These are phyloP conservation scores for Yamagishiella unicocca DNA, from an alignment of 139 green algal genomes.

Conservation along the genomic window DNA sequence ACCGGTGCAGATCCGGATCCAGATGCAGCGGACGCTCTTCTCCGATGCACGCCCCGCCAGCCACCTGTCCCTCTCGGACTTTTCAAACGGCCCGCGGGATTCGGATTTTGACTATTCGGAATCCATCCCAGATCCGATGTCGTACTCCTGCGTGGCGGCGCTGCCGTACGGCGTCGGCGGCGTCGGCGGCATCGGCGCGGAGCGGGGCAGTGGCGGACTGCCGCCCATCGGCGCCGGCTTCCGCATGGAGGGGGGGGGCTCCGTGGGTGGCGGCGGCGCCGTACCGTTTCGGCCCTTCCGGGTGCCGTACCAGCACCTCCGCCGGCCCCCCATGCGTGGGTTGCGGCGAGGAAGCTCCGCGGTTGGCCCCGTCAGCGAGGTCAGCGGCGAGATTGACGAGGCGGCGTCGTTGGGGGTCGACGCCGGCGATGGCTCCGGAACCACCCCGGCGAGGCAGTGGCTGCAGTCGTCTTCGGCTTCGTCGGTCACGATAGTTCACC, in stretches of 20 bases:
- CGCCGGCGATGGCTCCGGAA: too few species aligned
- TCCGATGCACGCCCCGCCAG: not conserved
- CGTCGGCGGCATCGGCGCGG: not conserved
- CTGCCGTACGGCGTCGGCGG: not conserved
- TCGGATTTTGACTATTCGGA: slow-evolving; percentile 9
- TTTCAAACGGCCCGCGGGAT: not conserved
- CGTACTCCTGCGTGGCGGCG: not conserved
- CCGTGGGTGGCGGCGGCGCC: not conserved
- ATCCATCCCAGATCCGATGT: not conserved
- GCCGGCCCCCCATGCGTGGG: too few species aligned
- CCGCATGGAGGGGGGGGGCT: too few species aligned
- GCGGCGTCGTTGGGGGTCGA: too few species aligned
- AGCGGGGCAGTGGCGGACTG: not conserved
- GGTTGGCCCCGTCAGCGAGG: not conserved
- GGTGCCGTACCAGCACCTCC: too few species aligned
- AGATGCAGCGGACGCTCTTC: not conserved
- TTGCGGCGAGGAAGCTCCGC: not conserved
- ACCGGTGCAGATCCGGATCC: not conserved
- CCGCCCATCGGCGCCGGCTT: too few species aligned
- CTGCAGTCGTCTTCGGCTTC: too few species aligned
- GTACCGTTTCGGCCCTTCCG: not conserved
- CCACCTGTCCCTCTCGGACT: slow-evolving; percentile 13
- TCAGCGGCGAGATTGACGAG: not conserved
- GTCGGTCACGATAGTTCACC: not conserved
- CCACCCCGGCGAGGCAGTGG: too few species aligned